Evolutionary conservation across 345 rosid species (phyloP), one percentile per base, ranked within the genome.

Genomic region (Raphanus raphanistrum): DNA sequence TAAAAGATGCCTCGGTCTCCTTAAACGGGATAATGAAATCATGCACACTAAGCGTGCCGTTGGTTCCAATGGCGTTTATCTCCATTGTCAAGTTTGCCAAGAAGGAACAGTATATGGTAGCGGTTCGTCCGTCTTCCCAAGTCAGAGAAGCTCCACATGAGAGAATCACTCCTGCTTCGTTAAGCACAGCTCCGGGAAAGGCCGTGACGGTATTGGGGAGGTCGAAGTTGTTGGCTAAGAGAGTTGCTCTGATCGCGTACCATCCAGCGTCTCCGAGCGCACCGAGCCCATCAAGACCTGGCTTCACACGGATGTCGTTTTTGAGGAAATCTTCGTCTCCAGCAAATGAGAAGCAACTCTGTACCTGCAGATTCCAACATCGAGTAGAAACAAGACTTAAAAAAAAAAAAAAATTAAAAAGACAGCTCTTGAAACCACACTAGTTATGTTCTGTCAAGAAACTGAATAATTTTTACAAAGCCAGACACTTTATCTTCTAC

Each of bases 191-290:
- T 0, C 86, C 88, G 0, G 71, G 88, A 67, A 86, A 72, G 29
- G 97, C 95, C 1, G 80, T 68, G 0, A 88, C 91, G 0, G 85
- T 86, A 73, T 84, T 85, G 0, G 97, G 98, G 27, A 92, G 82
- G 61, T 94, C 88, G 26, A 86, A 89, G 79, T 90, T 84, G 55
- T 83, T 84, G 12, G 82, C 92, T 86, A 86, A 90, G 50, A 94
- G 83, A 31, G 82, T 80, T 26, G 93, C 82, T 75, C 95, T 71
- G 66, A 87, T 83, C 11, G 88, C 63, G 70, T 94, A 94, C 98
- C 98, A 94, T 27, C 98, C 97, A 12, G 86, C 87, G 29, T 92
- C 97, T n/a, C 97, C 98, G 1, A 94, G 90, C 28, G 95, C 87
- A 26, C 98, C 98, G 7, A 88, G 97, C 63, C 86, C 86, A 38